These are phyloP conservation scores for Bolboschoenoplectus hybrid DNA, from an alignment of 202 grass and related monocot genomes.

Conservation along the genomic window DNA sequence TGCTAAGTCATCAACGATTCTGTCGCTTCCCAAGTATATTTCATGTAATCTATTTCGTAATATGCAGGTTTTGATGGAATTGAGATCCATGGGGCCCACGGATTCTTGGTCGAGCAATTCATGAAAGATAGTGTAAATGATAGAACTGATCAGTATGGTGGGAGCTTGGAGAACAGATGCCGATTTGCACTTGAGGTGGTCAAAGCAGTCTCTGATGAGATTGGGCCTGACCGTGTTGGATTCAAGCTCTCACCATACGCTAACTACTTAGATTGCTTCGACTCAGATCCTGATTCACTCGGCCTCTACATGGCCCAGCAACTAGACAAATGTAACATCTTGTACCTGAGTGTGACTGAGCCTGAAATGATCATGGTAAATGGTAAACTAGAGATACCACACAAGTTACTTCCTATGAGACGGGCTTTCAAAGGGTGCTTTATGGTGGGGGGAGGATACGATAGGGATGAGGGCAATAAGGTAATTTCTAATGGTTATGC, in stretches of 20 bases:
- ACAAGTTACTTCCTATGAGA: conserved; percentile 52
- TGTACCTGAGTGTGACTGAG: conserved; percentile 58
- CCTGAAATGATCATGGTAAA: conserved; percentile 53
- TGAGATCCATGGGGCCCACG: conserved; percentile 61
- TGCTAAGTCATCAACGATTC: background rate
- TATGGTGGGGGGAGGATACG: conserved; percentile 60
- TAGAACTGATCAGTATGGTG: conserved; percentile 59
- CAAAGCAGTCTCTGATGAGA: conserved; percentile 45
- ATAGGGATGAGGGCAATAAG: conserved; percentile 53
- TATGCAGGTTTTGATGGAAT: conserved; percentile 72
- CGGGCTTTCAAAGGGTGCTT: conserved; percentile 52
- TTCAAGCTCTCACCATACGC: conserved; percentile 64
- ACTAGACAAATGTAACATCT: conserved; percentile 47
- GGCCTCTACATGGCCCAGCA: conserved; percentile 56
- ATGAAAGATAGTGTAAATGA: conserved; percentile 76
- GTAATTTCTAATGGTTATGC: conserved; percentile 55
- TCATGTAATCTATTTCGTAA: background rate
- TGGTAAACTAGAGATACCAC: conserved; percentile 34
- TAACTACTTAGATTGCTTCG: conserved; percentile 45
- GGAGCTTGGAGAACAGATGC: conserved; percentile 61
- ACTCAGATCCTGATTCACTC: conserved; percentile 61
- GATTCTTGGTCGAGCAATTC: conserved; percentile 81
- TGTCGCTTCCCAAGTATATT: background rate
- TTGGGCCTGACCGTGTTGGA: conserved; percentile 52
- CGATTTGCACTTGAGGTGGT: conserved; percentile 67